Evolutionary conservation across 2,329 filamentous ascomycete species (phyloP).

Genomic region (Colletotrichum tofieldiae): DNA sequence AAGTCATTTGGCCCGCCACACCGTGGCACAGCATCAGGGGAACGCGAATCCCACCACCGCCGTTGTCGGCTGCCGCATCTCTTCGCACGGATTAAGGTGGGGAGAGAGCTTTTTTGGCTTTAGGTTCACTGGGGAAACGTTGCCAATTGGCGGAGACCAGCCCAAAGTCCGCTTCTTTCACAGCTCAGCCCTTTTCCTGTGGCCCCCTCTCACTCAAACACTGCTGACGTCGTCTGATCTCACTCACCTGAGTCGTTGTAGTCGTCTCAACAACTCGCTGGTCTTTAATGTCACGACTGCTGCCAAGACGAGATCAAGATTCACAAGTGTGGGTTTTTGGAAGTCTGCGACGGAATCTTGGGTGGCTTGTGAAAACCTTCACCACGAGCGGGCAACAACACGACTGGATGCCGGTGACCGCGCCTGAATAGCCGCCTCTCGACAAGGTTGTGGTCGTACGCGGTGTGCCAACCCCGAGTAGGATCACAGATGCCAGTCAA

Average conservation of each 20-base stretch:
- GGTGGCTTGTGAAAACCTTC: conserved; percentile 21
- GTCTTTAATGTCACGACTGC: background rate
- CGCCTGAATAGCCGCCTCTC: conserved; percentile 37
- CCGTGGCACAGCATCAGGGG: conserved; percentile 25
- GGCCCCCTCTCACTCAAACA: conserved; percentile 33
- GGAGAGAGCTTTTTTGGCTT: background rate
- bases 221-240: conserved; percentile 20
- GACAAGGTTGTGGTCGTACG: background rate
- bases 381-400: conserved; percentile 1
- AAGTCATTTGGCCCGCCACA: conserved; percentile 9
- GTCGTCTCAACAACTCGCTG: background rate
- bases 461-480: background rate
- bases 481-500: background rate
- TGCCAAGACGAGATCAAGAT: conserved; percentile 8
- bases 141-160: conserved; percentile 16
- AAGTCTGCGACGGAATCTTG: conserved; percentile 1
- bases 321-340: conserved; percentile 3
- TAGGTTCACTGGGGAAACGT: conserved; percentile 10
- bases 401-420: conserved; percentile 17
- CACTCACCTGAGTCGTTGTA: background rate
- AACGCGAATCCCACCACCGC: background rate
- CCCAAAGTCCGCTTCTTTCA: conserved; percentile 35
- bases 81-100: conserved; percentile 22
- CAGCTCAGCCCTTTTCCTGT: conserved; percentile 18
- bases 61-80: conserved; percentile 29